Conservation (phyloP, 1,139 yeast genomes). For the Schwanniomyces etchellsii region DNA sequence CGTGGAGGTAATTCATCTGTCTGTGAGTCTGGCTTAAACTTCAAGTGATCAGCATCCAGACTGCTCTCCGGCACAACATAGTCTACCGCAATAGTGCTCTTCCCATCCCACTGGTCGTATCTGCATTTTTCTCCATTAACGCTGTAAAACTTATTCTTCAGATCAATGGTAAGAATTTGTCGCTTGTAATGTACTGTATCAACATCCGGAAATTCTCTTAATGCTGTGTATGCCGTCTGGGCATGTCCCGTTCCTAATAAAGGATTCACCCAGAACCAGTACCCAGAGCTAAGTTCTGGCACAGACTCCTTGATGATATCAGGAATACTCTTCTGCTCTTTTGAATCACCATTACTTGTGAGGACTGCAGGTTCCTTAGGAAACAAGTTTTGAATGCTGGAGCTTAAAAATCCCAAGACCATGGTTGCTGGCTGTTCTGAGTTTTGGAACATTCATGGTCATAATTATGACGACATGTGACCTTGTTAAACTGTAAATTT, state of each 20-base stretch:
- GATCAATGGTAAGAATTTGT: conserved; percentile 23
- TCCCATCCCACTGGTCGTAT: conserved; percentile 39
- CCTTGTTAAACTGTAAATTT: not conserved
- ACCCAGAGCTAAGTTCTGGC: conserved; percentile 29
- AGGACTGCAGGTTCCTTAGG: conserved; percentile 24
- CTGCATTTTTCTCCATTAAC: conserved; percentile 25
- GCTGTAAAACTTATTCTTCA: conserved; percentile 21
- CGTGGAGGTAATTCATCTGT: conserved; percentile 33
- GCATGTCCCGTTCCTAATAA: conserved; percentile 36
- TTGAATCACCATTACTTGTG: conserved; percentile 1
- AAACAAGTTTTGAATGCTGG: conserved; percentile 20
- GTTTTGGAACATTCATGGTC: too few species aligned
- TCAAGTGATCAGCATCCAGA: conserved; percentile 19
- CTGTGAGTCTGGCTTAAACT: conserved; percentile 30
- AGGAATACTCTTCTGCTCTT: conserved; percentile 12
- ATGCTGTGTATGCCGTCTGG: conserved; percentile 44
- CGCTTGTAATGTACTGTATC: conserved; percentile 37
- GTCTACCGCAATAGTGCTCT: conserved; percentile 36
- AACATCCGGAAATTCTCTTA: conserved; percentile 29
- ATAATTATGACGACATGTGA: too few species aligned
- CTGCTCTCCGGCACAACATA: conserved; percentile 24
- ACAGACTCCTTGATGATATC: conserved; percentile 22
- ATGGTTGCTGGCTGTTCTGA: conserved; percentile 3
- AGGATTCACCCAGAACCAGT: conserved; percentile 33
- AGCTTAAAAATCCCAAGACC: conserved; percentile 13